Percentiles rank a stretch among this genome's conserved stretches.
Conservation (phyloP, 768 basidiomycete species). For the Arthromyces matolae region DNA sequence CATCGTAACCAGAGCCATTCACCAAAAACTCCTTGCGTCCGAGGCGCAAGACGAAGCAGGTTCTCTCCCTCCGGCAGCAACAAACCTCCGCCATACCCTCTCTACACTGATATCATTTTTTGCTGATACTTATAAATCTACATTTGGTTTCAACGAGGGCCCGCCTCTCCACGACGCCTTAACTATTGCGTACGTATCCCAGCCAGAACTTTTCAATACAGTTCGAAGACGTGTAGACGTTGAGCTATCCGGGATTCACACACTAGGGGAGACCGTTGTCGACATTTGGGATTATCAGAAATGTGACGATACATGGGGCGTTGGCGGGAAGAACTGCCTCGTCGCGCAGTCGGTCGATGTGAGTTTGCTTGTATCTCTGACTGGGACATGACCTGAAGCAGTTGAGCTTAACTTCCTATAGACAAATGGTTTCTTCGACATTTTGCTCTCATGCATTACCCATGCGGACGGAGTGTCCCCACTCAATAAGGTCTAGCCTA, state of each 20-base stretch:
- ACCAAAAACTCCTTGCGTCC: slow-evolving; percentile 47
- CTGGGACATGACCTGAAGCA: neutral
- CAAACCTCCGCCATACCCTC: slow-evolving; percentile 63
- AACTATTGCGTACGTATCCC: slow-evolving; percentile 71
- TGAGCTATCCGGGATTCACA: slow-evolving; percentile 65
- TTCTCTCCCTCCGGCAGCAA: slow-evolving; percentile 30
- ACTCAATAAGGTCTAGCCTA: slow-evolving; percentile 37
- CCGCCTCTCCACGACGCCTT: slow-evolving; percentile 88
- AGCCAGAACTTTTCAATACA: slow-evolving; percentile 60
- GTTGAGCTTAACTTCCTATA: slow-evolving; percentile 21
- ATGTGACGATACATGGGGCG: slow-evolving; percentile 70
- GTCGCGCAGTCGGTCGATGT: slow-evolving; percentile 71
- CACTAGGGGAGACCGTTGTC: slow-evolving; percentile 75
- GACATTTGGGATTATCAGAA: slow-evolving; percentile 65
- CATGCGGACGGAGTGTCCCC: slow-evolving; percentile 60
- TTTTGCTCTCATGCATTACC: slow-evolving; percentile 58
- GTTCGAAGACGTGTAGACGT: slow-evolving; percentile 77
- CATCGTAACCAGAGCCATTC: slow-evolving; percentile 59
- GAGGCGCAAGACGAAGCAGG: slow-evolving; percentile 14
- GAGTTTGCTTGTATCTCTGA: slow-evolving; percentile 16
- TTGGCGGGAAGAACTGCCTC: slow-evolving; percentile 68
- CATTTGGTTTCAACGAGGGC: slow-evolving; percentile 79
- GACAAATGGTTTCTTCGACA: slow-evolving; percentile 62
- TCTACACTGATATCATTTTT: slow-evolving; percentile 77
- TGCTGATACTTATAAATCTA: slow-evolving; percentile 63